Conservation (phyloP, 108 stramenopile genomes). For the Asterionellopsis glacialis region DNA sequence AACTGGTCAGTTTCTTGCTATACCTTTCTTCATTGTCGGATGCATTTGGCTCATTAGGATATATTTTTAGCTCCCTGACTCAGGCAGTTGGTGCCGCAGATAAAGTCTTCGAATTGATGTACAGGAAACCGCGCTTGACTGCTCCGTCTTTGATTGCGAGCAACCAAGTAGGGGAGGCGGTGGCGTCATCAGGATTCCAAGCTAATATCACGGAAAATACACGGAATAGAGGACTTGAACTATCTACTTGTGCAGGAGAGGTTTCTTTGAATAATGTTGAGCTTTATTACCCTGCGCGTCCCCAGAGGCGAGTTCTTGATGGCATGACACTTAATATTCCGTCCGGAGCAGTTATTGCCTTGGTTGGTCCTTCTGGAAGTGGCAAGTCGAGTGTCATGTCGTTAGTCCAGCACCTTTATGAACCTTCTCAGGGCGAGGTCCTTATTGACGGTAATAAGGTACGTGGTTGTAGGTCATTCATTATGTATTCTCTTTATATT, state of each 20-base stretch:
- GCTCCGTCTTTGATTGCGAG: not conserved
- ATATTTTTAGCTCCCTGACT: conserved; percentile 51
- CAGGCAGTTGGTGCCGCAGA: conserved; percentile 72
- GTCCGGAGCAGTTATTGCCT: conserved; percentile 60
- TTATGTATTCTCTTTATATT: not conserved
- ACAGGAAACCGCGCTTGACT: conserved; percentile 39
- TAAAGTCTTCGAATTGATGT: conserved; percentile 65
- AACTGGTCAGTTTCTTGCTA: conserved; percentile 65
- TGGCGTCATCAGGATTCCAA: too few relatives aligned
- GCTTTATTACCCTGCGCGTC: conserved; percentile 60
- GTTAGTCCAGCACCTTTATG: conserved; percentile 79
- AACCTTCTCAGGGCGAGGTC: conserved; percentile 47
- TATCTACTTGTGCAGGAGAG: conserved; percentile 35
- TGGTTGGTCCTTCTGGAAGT: conserved; percentile 81
- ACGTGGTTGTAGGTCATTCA: not conserved
- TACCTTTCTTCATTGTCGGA: conserved; percentile 49
- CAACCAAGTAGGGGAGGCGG: too few relatives aligned
- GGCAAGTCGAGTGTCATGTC: conserved; percentile 70
- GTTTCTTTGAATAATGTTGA: conserved; percentile 41
- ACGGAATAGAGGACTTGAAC: conserved; percentile 23
- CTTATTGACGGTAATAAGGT: conserved; percentile 46
- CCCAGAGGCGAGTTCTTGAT: conserved; percentile 45
- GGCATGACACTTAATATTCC: conserved; percentile 38
- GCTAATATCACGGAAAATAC: not conserved
- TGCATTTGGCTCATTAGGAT: conserved; percentile 51